Evolutionary conservation across 2,329 filamentous ascomycete genomes (phyloP).

Genomic region (Aspergillus fischeri): DNA sequence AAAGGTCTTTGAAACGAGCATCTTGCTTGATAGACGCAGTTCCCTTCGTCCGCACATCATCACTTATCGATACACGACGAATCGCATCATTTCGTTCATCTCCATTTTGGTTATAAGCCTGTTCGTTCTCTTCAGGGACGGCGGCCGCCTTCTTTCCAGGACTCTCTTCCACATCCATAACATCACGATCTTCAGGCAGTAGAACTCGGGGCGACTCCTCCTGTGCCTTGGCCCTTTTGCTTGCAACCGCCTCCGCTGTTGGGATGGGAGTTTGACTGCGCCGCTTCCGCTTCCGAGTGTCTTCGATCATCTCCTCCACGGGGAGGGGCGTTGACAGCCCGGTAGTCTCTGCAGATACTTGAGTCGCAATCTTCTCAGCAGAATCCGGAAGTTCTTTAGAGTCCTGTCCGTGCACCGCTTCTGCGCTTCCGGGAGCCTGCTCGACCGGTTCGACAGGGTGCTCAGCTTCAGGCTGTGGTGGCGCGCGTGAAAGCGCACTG

Average conservation of each 20-base stretch:
- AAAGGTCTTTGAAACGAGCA: constrained; percentile 49
- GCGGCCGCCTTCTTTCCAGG: constrained; percentile 9
- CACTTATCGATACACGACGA: constrained; percentile 3
- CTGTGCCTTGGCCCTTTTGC: constrained; percentile 54
- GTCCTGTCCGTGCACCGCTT: constrained; percentile 12
- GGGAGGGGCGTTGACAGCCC: constrained; percentile 26
- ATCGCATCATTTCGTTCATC: constrained; percentile 17
- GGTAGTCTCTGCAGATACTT: constrained; percentile 23
- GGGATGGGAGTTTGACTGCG: constrained; percentile 61
- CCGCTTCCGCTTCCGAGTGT: constrained; percentile 63
- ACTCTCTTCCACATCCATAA: constrained; percentile 9
- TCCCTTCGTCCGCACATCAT: constrained; percentile 12
- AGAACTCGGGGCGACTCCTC: constrained; percentile 32
- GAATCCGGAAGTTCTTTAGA: constrained; percentile 15
- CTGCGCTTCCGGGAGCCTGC: constrained; percentile 17
- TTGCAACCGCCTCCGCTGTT: constrained; percentile 49
- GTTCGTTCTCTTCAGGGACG: constrained; percentile 17
- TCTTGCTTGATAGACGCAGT: constrained; percentile 33
- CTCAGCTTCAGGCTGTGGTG: constrained; percentile 9
- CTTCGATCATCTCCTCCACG: constrained; percentile 43
- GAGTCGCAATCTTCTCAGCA: constrained; percentile 15
- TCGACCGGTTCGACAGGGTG: constrained; percentile 19
- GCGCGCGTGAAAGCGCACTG: not conserved
- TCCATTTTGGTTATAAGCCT: constrained; percentile 8
- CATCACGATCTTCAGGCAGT: constrained; percentile 27